Evolutionary conservation across 805 yeast species (phyloP), one percentile per base, ranked within the genome.

Genomic region (Candida easanensis): DNA sequence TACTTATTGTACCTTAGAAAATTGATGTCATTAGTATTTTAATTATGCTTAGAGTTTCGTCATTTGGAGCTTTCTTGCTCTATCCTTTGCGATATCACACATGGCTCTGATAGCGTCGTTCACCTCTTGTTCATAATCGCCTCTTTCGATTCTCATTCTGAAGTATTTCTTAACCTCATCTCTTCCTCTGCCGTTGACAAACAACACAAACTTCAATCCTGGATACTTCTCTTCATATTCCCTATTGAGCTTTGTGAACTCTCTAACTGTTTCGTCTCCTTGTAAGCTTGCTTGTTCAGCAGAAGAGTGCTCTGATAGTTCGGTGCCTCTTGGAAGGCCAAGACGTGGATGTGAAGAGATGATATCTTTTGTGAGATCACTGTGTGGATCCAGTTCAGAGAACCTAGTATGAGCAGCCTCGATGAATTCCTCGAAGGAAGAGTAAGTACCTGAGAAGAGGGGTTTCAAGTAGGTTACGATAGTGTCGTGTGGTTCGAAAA

Each of bases 331-430:
- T 3, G 80, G 70, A 3, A 85, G 86, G 0, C 97, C 97, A 15
- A 89, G 68, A 43, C 96, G 70, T 15, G 97, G 97, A 64, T 89
- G 97, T 0, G 97, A 96, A 1, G 87, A 82, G n/a, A 90, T 79
- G 44, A 90, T 88, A 31, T 73, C 65, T 23, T 49, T 42, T 6
- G 56, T 51, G 2, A 46, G 25, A 2, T 32, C 33, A 13, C 44
- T 32, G 5, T 39, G 42, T 16, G 58, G 54, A 20, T 52, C 49
- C 13, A 57, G 26, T 16, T 39, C 35, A 8, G 40, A 20, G 21
- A 57, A 46, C 10, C 39, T 19, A 5, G 16, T 5, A 23, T 54
- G 39, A 10, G 59, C 50, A 3, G 30, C 31, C 6, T 50, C 51
- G 14, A 57, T 50, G 18, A 57, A 42, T 13, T 48, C 47, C 13